Evolutionary conservation across 1,284 basidiomycete species (phyloP).

Genomic region (Phellopilus nigrolimitatus): DNA sequence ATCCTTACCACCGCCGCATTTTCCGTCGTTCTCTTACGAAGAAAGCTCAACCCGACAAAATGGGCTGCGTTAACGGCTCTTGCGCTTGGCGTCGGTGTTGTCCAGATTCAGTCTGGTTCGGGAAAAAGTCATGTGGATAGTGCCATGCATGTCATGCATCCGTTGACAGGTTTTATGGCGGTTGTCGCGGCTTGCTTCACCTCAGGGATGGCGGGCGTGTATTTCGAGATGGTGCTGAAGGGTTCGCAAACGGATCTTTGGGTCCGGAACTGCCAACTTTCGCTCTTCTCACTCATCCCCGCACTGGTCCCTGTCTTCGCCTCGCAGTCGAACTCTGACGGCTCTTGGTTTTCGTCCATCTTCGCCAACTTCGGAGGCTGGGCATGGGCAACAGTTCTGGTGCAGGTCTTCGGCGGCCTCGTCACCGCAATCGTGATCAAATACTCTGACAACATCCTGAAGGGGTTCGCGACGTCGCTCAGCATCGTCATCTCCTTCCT

Average conservation of each 20-base stretch:
- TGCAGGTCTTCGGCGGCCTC: conserved; percentile 90
- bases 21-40: conserved; percentile 79
- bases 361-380: conserved; percentile 83
- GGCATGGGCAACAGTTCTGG: conserved; percentile 89
- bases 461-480: conserved; percentile 93
- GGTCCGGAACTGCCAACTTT: conserved; percentile 77
- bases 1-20: conserved; percentile 94
- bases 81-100: conserved; percentile 86
- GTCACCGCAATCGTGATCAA: conserved; percentile 88
- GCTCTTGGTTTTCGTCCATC: conserved; percentile 42
- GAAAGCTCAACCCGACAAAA: conserved; percentile 65
- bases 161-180: conserved; percentile 59
- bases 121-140: neutral
- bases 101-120: conserved; percentile 69
- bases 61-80: conserved; percentile 84
- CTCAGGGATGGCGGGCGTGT: conserved; percentile 77
- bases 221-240: conserved; percentile 82
- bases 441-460: conserved; percentile 87
- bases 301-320: conserved; percentile 68
- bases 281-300: conserved; percentile 72
- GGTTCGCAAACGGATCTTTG: conserved; percentile 65
- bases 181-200: conserved; percentile 75
- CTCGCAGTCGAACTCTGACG: conserved; percentile 35
- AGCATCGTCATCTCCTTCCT: conserved; percentile 93
- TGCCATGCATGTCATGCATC: conserved; percentile 48